Conservation (phyloP, 495 filamentous ascomycete species). For the Talaromyces thailandensis region DNA sequence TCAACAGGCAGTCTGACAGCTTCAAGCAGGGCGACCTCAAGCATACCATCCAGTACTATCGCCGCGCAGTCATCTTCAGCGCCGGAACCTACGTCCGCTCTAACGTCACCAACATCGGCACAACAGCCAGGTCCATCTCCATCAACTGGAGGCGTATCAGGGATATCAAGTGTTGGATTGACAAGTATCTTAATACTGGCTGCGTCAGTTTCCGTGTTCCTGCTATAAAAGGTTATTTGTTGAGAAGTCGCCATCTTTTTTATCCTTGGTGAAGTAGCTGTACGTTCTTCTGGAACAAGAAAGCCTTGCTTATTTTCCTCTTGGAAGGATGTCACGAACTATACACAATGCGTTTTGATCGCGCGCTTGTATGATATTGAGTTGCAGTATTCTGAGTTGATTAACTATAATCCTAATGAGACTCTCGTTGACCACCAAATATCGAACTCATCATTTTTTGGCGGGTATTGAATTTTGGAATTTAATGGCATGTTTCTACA, state of each 20-base stretch:
- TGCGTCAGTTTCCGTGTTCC: background rate
- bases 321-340: background rate
- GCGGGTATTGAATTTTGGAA: background rate
- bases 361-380: background rate
- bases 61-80: background rate
- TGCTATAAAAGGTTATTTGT: background rate
- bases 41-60: background rate
- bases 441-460: background rate
- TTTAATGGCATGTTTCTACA: background rate
- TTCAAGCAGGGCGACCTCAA: background rate
- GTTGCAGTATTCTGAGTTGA: background rate
- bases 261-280: background rate
- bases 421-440: background rate
- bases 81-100: background rate
- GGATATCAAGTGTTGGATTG: background rate
- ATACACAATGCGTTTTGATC: background rate
- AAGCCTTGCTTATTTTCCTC: background rate
- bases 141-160: background rate
- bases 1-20: background rate
- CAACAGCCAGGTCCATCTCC: background rate
- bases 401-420: background rate
- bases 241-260: background rate
- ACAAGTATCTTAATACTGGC: background rate
- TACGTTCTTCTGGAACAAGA: background rate
- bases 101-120: background rate